A percentile compares a stretch with the other conserved stretches of the same genome.
Evolutionary conservation across 1,139 yeast species (phyloP).

Genomic region (Sugiyamaella japonica): DNA sequence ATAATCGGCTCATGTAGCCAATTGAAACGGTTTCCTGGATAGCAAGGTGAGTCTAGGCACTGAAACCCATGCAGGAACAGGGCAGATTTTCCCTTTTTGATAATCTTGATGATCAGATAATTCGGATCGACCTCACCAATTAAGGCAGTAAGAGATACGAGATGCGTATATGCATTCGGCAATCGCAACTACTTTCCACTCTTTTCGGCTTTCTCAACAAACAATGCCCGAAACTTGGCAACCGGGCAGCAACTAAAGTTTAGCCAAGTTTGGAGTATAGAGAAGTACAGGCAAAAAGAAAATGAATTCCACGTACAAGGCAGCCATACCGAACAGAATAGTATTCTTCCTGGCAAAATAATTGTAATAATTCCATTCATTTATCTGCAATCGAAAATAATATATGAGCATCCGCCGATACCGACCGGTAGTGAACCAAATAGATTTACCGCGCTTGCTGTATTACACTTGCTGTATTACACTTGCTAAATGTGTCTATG

Average conservation of each 20-base stretch:
- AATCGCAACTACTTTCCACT: background rate
- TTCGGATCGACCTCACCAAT: slow-evolving; percentile 6
- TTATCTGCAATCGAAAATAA: too few relatives aligned
- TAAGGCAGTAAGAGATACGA: slow-evolving; percentile 3
- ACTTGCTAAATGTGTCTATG: too few relatives aligned
- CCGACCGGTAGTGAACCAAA: too few relatives aligned
- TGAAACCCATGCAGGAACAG: slow-evolving; percentile 3
- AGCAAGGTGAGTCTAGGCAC: background rate
- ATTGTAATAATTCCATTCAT: too few relatives aligned
- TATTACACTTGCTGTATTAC: too few relatives aligned
- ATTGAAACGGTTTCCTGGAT: background rate
- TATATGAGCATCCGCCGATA: too few relatives aligned
- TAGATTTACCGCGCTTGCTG: too few relatives aligned
- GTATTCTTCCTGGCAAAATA: too few relatives aligned
- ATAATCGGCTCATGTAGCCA: background rate
- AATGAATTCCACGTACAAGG: too few relatives aligned
- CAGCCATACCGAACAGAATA: too few relatives aligned
- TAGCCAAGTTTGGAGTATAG: background rate
- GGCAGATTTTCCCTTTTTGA: background rate
- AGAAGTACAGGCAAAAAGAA: too few relatives aligned
- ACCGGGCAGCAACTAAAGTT: background rate
- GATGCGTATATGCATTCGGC: slow-evolving; percentile 2
- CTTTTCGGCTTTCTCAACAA: background rate
- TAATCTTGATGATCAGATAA: slow-evolving; percentile 15
- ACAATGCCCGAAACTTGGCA: background rate